Percentiles rank a stretch among this genome's conserved stretches.
phyloP scores from a whole-genome alignment of 2,329 filamentous ascomycete genomes.

The Apiospora phragmitis region DNA sequence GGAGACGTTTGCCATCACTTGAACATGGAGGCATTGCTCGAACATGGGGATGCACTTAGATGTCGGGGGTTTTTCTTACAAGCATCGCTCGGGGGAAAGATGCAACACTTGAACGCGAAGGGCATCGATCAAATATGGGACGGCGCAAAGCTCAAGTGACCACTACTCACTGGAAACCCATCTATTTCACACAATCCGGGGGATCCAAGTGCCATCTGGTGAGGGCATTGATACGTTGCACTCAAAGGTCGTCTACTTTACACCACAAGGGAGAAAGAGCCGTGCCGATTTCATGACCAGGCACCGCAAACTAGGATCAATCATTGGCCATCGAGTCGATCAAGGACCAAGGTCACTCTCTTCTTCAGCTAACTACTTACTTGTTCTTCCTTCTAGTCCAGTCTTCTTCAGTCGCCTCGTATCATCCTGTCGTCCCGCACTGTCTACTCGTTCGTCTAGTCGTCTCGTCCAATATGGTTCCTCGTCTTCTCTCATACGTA shows the following conservation, averaged over 20 bases:
- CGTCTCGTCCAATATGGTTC: no score
- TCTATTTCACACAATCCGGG: background rate
- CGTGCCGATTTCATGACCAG: background rate
- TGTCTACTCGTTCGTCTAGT: no score
- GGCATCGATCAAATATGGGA: background rate
- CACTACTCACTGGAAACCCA: background rate
- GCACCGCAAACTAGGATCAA: no score
- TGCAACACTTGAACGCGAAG: background rate
- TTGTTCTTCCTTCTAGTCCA: background rate
- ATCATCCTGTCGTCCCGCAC: no score
- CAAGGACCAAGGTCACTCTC: background rate
- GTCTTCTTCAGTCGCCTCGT: background rate
- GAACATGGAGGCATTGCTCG: background rate
- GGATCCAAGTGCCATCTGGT: no score
- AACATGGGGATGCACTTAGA: background rate
- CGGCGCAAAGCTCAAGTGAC: background rate
- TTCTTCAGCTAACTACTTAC: background rate
- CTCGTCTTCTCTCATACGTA: no score
- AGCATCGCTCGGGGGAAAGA: background rate
- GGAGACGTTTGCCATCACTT: background rate
- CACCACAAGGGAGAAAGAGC: background rate
- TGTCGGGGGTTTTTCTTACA: background rate
- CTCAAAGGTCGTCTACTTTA: background rate
- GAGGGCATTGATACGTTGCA: background rate
- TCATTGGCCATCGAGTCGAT: background rate